Conservation (phyloP, 805 yeast species). For the Blastobotrys americana region DNA sequence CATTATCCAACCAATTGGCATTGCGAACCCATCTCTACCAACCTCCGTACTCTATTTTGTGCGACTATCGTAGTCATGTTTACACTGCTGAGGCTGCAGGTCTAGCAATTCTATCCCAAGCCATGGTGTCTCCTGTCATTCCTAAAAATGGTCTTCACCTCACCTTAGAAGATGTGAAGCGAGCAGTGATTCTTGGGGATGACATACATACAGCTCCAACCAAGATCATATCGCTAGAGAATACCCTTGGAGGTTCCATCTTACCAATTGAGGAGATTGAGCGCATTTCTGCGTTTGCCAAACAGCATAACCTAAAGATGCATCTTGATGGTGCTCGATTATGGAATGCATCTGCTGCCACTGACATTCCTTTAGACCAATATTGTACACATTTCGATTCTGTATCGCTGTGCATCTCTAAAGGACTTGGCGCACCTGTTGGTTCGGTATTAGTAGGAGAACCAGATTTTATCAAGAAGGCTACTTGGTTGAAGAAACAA, state of each 20-base stretch:
- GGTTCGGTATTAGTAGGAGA: constrained; percentile 81
- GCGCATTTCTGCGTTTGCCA: constrained; percentile 65
- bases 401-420: constrained; percentile 83
- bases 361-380: constrained; percentile 60
- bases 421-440: constrained; percentile 88
- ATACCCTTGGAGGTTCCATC: constrained; percentile 78
- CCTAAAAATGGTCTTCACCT: constrained; percentile 72
- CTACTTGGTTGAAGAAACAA: constrained; percentile 84
- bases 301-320: constrained; percentile 47
- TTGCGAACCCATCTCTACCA: constrained; percentile 65
- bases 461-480: constrained; percentile 49
- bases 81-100: constrained; percentile 88
- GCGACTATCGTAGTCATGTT: constrained; percentile 83
- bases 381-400: constrained; percentile 77
- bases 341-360: constrained; percentile 80
- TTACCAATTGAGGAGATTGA: constrained; percentile 73
- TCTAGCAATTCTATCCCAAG: constrained; percentile 78
- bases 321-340: constrained; percentile 96
- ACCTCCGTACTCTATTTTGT: constrained; percentile 79
- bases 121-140: constrained; percentile 78
- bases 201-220: constrained; percentile 90
- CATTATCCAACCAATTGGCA: constrained; percentile 83
- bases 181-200: constrained; percentile 62
- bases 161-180: constrained; percentile 71
- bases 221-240: constrained; percentile 73